Evolutionary conservation across 257 asterid genomes (phyloP).

Genomic region (Primulina huaijiensis): DNA sequence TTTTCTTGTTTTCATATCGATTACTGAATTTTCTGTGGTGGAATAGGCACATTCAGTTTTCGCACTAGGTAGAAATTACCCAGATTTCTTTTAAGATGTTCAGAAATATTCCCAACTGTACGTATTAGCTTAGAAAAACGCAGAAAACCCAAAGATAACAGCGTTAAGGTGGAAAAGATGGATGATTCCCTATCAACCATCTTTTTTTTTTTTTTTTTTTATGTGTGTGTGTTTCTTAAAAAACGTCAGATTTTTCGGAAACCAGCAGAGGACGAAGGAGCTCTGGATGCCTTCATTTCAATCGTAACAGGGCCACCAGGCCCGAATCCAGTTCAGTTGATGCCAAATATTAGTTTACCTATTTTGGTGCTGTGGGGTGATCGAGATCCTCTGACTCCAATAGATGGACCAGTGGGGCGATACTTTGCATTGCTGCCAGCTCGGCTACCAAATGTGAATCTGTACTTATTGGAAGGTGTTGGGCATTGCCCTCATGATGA

Average conservation of each 20-base stretch:
- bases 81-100: background rate
- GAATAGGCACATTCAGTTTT: background rate
- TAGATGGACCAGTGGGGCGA: slow-evolving; percentile 92
- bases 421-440: slow-evolving; percentile 65
- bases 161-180: too few relatives aligned
- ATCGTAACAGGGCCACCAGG: slow-evolving; percentile 94
- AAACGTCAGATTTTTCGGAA: slow-evolving; percentile 58
- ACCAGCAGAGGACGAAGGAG: slow-evolving; percentile 86
- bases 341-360: slow-evolving; percentile 59
- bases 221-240: background rate
- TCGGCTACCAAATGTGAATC: slow-evolving; percentile 43
- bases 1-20: background rate
- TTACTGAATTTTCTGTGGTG: background rate
- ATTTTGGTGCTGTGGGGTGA: slow-evolving; percentile 84
- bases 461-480: slow-evolving; percentile 70
- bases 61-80: background rate
- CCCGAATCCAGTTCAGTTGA: slow-evolving; percentile 72
- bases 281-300: slow-evolving; percentile 96
- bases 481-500: slow-evolving; percentile 99
- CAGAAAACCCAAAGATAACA: background rate
- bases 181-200: background rate
- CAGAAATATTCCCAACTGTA: too few relatives aligned
- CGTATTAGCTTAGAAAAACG: too few relatives aligned
- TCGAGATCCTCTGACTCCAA: slow-evolving; percentile 79
- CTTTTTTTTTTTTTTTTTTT: background rate